Evolutionary conservation across 1,139 yeast species (phyloP).

Genomic region (Sugiyamaella sp.): DNA sequence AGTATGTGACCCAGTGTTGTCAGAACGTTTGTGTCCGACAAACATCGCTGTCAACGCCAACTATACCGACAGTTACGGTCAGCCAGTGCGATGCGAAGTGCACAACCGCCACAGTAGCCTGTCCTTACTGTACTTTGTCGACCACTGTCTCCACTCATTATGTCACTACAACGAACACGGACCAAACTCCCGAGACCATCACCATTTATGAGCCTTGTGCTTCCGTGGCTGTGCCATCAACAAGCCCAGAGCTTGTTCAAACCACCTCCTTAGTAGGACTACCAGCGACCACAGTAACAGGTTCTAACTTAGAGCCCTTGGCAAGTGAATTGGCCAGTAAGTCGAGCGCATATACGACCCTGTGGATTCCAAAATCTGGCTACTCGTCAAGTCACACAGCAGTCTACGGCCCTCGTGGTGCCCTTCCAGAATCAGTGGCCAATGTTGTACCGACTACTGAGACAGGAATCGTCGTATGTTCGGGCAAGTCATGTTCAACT

Average conservation of each 20-base stretch:
- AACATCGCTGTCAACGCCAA: conserved; percentile 23
- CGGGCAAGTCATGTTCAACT: conserved; percentile 8
- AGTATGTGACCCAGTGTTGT: conserved; percentile 29
- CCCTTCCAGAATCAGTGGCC: conserved; percentile 6
- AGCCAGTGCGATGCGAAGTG: conserved; percentile 16
- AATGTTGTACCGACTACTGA: not conserved
- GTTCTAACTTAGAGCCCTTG: not conserved
- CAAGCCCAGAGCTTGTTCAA: conserved; percentile 22
- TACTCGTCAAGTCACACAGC: conserved; percentile 5
- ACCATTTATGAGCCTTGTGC: conserved; percentile 22
- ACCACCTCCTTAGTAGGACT: conserved; percentile 9
- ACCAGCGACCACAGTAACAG: not conserved
- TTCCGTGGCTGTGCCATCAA: conserved; percentile 17
- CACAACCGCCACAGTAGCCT: conserved; percentile 23
- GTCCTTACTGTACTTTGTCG: conserved; percentile 29
- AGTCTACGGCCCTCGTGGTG: conserved; percentile 12
- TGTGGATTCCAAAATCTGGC: conserved; percentile 13
- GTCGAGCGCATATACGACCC: not conserved
- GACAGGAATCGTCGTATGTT: conserved; percentile 11
- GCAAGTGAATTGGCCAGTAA: not conserved
- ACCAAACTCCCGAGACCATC: conserved; percentile 16
- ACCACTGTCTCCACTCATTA: conserved; percentile 25
- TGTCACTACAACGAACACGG: conserved; percentile 9
- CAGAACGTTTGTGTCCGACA: conserved; percentile 23
- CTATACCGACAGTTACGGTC: conserved; percentile 28